Evolutionary conservation across 2,329 filamentous ascomycete genomes (phyloP).

Genomic region (Aphanocladium album): DNA sequence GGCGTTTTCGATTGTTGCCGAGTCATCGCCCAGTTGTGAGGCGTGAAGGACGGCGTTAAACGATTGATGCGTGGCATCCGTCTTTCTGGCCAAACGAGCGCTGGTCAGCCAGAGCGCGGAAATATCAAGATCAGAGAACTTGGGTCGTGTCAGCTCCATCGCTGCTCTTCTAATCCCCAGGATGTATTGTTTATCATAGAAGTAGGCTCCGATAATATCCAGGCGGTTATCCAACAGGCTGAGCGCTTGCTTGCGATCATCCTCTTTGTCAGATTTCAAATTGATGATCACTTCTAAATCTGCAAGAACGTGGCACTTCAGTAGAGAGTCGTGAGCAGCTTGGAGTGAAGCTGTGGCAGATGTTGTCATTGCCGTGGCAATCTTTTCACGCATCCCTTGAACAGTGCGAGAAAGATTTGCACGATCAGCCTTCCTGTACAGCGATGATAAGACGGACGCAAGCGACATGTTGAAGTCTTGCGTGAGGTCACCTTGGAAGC

Average conservation of each 20-base stretch:
- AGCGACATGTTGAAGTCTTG: slow-evolving; percentile 78
- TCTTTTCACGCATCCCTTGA: slow-evolving; percentile 59
- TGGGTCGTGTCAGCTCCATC: slow-evolving; percentile 68
- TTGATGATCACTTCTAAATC: slow-evolving; percentile 76
- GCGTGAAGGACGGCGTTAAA: slow-evolving; percentile 93
- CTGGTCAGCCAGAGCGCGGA: slow-evolving; percentile 82
- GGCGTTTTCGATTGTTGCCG: slow-evolving; percentile 90
- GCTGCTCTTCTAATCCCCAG: slow-evolving; percentile 79
- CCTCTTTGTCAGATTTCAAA: slow-evolving; percentile 37
- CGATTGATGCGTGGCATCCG: slow-evolving; percentile 76
- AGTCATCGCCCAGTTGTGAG: slow-evolving; percentile 74
- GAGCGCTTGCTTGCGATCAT: slow-evolving; percentile 30
- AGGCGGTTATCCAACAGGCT: slow-evolving; percentile 63
- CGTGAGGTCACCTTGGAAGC: slow-evolving; percentile 44
- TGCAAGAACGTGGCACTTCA: slow-evolving; percentile 80
- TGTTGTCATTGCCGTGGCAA: slow-evolving; percentile 69
- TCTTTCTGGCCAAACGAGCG: slow-evolving; percentile 80
- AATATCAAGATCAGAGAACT: slow-evolving; percentile 67
- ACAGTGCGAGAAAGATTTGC: slow-evolving; percentile 53
- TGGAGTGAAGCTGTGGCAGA: slow-evolving; percentile 77
- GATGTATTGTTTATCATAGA: slow-evolving; percentile 89
- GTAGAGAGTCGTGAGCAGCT: slow-evolving; percentile 75
- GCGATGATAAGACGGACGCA: slow-evolving; percentile 53
- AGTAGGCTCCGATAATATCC: slow-evolving; percentile 83
- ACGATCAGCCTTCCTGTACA: slow-evolving; percentile 50